Base-by-base conservation (phyloP, 495 filamentous ascomycete species). In the Aspergillus sclerotiicarbonarius region DNA sequence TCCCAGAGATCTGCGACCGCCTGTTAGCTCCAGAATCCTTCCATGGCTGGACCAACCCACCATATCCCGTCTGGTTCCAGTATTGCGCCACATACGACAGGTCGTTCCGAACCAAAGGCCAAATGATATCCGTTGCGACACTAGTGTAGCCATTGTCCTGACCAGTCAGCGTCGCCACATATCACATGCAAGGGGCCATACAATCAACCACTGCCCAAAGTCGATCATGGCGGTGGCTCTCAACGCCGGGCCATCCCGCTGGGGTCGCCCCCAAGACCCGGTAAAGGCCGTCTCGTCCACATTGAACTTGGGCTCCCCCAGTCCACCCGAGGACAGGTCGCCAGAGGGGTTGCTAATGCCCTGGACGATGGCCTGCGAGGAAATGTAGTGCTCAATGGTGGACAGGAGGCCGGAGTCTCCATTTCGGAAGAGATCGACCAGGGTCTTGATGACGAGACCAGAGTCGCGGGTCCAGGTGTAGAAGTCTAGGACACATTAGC, bases 391-490 rank as follows among this genome's bases (percentile, higher is more conserved):
- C 57, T 85, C 73, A 43, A 89, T 85, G n/a, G 76, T 55, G 8
- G 63, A 69, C 53, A 83, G 77, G 4, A 88, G 73, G 6, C 69
- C 67, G 30, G 76, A 72, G 65, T 88, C 81, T 35, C 77, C 82
- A 47, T 80, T 66, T 61, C 74, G 72, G 65, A 88, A 84, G 32
- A 78, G 64, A 59, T 90, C 86, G 35, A 85, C 71, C 31, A 90
- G 58, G 10, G 69, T 68, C 61, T 86, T 87, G 67, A 86, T 78
- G 4, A 82, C 81, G 59, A 91, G 71, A 8, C 84, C 80, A n/a
- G 83, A 78, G 64, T 90, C 88, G 56, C 88, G 76, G n/a, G 84
- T 88, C 87, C 88, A 91, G 10, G 86, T 87, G 59, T 82, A 90
- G 47, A 69, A 78, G 44, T 76, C 72, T 75, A 25, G 29, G 8